These are phyloP conservation scores for Pezicula carpinea DNA, from an alignment of 2,329 filamentous ascomycete genomes.

Conservation along the genomic window DNA sequence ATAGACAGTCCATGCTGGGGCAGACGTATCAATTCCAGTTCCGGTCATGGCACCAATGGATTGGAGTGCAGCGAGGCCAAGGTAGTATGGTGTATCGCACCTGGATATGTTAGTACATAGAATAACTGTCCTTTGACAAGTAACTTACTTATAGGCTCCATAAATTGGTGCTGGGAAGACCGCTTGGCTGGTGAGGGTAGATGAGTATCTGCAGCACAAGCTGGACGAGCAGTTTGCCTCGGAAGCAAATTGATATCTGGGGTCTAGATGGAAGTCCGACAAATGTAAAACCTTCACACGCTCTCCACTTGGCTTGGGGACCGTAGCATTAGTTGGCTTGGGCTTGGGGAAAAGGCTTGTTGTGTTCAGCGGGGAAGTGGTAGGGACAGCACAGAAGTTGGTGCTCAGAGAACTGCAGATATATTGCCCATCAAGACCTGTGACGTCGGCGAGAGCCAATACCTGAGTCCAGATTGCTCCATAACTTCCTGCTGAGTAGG, in stretches of 20 bases:
- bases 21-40: conserved; percentile 38
- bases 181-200: conserved; percentile 31
- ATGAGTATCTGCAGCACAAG: conserved; percentile 45
- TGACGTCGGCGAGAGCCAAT: conserved; percentile 46
- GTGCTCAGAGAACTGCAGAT: conserved; percentile 48
- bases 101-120: conserved; percentile 5
- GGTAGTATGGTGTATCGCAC: conserved; percentile 55
- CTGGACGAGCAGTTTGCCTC: conserved; percentile 48
- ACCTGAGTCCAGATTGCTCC: conserved; percentile 55
- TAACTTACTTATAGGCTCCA: conserved; percentile 41
- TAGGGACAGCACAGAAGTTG: conserved; percentile 42
- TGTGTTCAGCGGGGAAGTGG: conserved; percentile 38
- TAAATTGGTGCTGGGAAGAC: conserved; percentile 46
- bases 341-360: conserved; percentile 47
- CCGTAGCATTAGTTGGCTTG: conserved; percentile 40
- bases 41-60: conserved; percentile 52
- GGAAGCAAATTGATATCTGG: conserved; percentile 45
- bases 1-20: conserved; percentile 49
- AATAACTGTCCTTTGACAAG: no score
- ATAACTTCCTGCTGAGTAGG: conserved; percentile 42
- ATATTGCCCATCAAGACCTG: conserved; percentile 49
- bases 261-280: conserved; percentile 51
- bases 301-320: conserved; percentile 44
- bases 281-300: conserved; percentile 51
- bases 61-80: conserved; percentile 50